Base-by-base conservation (phyloP, 768 basidiomycete species). In the Amanita phalloides region DNA sequence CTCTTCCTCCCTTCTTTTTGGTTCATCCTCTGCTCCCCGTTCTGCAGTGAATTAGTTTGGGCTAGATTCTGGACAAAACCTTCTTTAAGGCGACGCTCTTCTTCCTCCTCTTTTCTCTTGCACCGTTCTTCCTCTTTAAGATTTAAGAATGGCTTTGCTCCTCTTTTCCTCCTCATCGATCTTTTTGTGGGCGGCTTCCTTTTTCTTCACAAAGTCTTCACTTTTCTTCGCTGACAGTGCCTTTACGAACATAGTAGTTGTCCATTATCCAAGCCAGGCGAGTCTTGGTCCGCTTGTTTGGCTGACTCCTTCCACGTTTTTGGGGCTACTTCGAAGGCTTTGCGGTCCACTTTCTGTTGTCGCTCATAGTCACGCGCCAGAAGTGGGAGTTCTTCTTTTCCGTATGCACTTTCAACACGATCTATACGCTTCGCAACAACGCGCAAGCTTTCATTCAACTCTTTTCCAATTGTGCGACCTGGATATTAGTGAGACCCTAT, bases 391-490 rank as follows among this genome's bases (percentile, higher is more conserved):
- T 98, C 94, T 45, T 92, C 93, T 66, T 92, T 91, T 58, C 95
- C 86, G 69, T 85, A 90, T 0, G 94, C 93, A 49, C 93, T 90
- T 68, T 98, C 95, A 64, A 88, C 65, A 69, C 98, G 95, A 63
- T 98, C 96, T 59, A 97, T 79, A 23, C 93, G 86, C 70, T 98
- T 98, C 35, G 82, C 64, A 41, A 84, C 76, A 57, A 94, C 79
- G 21, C 91, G 84, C 45, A 95, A 75, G 20, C 86, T 79, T 60
- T 92, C 88, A 53, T 75, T 77, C 56, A 90, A 72, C 58, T 92
- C 88, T 95, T 96, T 71, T 96, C 96, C 42, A 97, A 76, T 62
- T 97, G 92, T 57, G 91, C 84, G 35, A 96, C 92, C 65, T 96
- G 93, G 58, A 96, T 79, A 28, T 77, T 79, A 66, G 96, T 85